A percentile compares a stretch with the other conserved stretches of the same genome.
These are phyloP conservation scores for Lizonia empirigonia DNA, from an alignment of 2,329 filamentous ascomycete genomes.

Conservation along the genomic window DNA sequence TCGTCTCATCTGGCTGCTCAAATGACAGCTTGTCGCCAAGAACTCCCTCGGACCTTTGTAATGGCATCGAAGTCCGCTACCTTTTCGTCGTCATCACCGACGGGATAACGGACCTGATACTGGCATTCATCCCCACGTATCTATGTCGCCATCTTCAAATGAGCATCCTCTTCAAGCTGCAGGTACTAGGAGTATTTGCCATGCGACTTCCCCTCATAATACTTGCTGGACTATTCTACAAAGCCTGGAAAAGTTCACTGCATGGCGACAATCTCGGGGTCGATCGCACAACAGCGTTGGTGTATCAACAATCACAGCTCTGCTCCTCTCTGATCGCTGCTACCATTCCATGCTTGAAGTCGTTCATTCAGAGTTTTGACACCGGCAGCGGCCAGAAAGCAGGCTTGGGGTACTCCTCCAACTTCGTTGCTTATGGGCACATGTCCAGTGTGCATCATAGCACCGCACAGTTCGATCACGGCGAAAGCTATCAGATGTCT, in stretches of 20 bases:
- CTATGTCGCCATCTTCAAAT: conserved; percentile 38
- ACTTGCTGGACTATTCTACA: conserved; percentile 22
- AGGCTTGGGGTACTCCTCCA: conserved; percentile 18
- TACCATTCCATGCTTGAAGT: conserved; percentile 37
- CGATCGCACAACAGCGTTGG: conserved; percentile 21
- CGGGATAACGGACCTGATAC: conserved; percentile 28
- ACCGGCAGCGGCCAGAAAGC: conserved; percentile 32
- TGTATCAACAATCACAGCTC: conserved; percentile 31
- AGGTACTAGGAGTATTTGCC: conserved; percentile 35
- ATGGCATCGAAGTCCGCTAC: conserved; percentile 25
- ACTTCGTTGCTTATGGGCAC: conserved; percentile 4
- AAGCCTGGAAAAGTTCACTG: conserved; percentile 17
- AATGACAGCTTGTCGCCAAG: conserved; percentile 21
- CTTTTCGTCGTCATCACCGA: conserved; percentile 27
- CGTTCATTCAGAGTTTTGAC: conserved; percentile 35
- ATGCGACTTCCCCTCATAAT: conserved; percentile 28
- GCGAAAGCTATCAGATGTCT: conserved; percentile 18
- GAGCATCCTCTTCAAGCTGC: conserved; percentile 29
- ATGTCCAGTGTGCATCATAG: conserved; percentile 12
- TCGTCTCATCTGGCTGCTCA: conserved; percentile 32
- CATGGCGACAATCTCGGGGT: conserved; percentile 24
- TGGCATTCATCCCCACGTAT: conserved; percentile 30
- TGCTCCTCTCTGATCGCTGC: conserved; percentile 33
- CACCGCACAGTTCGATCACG: neutral
- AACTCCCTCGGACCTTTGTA: conserved; percentile 21